phyloP scores from a whole-genome alignment of 2,329 filamentous ascomycete genomes.

The Amauroascus niger region DNA sequence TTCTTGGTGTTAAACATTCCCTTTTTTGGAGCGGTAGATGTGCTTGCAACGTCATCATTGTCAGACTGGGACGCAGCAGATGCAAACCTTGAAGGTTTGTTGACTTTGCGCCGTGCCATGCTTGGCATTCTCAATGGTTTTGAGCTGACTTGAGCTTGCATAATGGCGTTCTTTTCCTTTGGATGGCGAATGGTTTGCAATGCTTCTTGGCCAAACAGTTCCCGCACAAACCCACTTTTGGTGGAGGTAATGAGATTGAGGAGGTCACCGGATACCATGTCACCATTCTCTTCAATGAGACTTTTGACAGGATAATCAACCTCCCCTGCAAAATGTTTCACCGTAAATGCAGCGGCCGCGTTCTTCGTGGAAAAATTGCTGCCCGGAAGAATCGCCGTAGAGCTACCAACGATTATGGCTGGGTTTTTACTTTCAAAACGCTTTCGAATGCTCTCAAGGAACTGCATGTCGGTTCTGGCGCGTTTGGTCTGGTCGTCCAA shows the following conservation, averaged over 20 bases:
- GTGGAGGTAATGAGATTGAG: conserved; percentile 87
- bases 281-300: conserved; percentile 87
- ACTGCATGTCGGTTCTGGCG: conserved; percentile 76
- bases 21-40: conserved; percentile 20
- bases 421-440: conserved; percentile 92
- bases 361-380: conserved; percentile 86
- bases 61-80: conserved; percentile 17
- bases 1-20: conserved; percentile 24
- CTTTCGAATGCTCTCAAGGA: conserved; percentile 82
- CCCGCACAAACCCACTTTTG: conserved; percentile 77
- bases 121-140: conserved; percentile 89
- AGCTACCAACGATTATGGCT: conserved; percentile 67
- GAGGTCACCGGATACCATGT: conserved; percentile 88
- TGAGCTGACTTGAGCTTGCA: conserved; percentile 92
- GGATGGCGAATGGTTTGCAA: conserved; percentile 89
- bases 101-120: conserved; percentile 71
- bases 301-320: conserved; percentile 86
- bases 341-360: conserved; percentile 68
- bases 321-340: conserved; percentile 92
- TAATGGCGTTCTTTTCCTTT: conserved; percentile 76
- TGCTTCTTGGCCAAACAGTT: conserved; percentile 92
- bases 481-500: conserved; percentile 91
- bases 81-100: conserved; percentile 42
- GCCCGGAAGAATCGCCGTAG: conserved; percentile 67
- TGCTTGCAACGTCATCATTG: conserved; percentile 19